phyloP scores from a whole-genome alignment of 257 asterid genomes.

The Scutellaria galericulata region DNA sequence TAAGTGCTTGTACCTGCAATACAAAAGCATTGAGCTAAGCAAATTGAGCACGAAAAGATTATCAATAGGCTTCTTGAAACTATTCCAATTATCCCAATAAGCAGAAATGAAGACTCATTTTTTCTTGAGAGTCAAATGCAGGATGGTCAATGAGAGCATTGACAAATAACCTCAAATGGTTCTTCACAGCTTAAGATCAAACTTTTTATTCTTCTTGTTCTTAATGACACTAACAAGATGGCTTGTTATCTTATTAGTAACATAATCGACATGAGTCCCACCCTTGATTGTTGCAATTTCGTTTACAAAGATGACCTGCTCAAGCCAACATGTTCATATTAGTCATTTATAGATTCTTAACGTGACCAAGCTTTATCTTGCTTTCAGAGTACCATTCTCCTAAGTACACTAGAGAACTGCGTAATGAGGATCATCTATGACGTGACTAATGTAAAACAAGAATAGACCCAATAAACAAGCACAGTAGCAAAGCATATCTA shows the following conservation, averaged over 20 bases:
- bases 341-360: constrained; percentile 23
- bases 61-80: no score
- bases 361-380: not conserved
- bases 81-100: no score
- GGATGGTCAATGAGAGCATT: constrained; percentile 98
- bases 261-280: constrained; percentile 98
- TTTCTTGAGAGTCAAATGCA: constrained; percentile 86
- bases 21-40: no score
- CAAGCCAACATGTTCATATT: constrained; percentile 19
- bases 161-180: constrained; percentile 95
- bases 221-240: no score
- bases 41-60: no score
- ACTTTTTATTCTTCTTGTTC: no score
- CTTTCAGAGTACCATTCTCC: not conserved
- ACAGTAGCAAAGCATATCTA: no score
- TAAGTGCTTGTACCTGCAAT: no score
- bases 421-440: not conserved
- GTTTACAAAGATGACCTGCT: constrained; percentile 95
- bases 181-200: constrained; percentile 68
- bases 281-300: constrained; percentile 93
- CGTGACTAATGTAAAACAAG: not conserved
- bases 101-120: no score
- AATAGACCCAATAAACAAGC: no score
- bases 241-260: no score
- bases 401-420: not conserved